Base-by-base conservation (phyloP, 2,329 filamentous ascomycete species). In the Pseudogymnoascus sp. region DNA sequence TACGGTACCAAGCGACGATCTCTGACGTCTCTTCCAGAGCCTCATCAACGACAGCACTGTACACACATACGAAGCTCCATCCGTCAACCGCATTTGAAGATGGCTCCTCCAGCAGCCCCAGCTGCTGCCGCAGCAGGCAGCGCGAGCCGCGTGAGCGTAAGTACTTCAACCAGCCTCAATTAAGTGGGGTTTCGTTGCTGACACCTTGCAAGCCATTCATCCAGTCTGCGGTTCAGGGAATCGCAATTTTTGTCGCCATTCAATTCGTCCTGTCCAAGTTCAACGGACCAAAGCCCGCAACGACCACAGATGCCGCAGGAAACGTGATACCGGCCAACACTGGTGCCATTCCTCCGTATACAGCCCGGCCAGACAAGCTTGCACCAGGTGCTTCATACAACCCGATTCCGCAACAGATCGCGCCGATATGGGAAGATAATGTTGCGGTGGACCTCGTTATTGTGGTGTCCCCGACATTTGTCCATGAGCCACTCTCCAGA, bases 341-440 rank as follows among this genome's bases (percentile, higher is more conserved):
- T 31, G 81, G 77, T 61, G 77, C 77, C 19, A 85, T 91, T 62
- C 86, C 88, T 29, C 76, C 86, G 16, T 92, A 86, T 72, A 78
- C 81, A 62, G 79, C 87, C 65, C 84, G 89, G 61, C 87, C 89
- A n/a, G 75, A 79, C 65, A 73, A 75, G 64, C 77, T 86, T 71
- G 74, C 86, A 76, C 80, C 85, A 65, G 85, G 83, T 68, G 87
- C 86, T 21, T 76, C 80, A 61, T 88, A 87, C 73, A 89, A 82
- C 69, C 74, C 76, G 0, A 76, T 91, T 16, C 91, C 92, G 1
- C 82, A 87, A 68, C 82, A 81, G 63, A 81, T 97, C 65, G 89
- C 89, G 38, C 93, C 95, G 21, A 91, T 97, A 71, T 99, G 95
- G 95, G 86, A 90, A 2, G 78, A 83, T 59, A 86, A 95, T 73